Evolutionary conservation across 495 filamentous ascomycete genomes (phyloP), one percentile per base, ranked within the genome.

Genomic region (Aspergillus bridgeri): DNA sequence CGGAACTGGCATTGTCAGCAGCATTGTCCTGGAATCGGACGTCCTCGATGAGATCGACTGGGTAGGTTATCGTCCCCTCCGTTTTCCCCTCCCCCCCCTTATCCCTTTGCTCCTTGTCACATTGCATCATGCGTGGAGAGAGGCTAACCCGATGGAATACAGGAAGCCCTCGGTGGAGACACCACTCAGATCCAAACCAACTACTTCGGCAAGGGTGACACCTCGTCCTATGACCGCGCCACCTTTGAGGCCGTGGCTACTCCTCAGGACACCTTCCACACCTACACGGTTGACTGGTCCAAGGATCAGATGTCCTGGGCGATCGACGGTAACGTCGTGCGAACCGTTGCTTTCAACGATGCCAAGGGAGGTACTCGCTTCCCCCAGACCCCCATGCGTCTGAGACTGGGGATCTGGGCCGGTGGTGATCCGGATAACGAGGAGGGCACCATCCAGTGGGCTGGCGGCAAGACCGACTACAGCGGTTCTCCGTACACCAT

Each of bases 31-130:
- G 49, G 84, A 93, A 66, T 96, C 92, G 4, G 92, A 96, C 72
- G 83, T 85, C 60, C 81, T 96, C n/a, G 94, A 98, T 71, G 94
- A 98, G 76, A 88, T 98, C 65, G 94, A 97, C 74, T 92, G 91
- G 84, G 85, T 91, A 71, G 85, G 88, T 51, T 19, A 20, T 24
- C 38, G 48, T 20, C 20, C 48, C 48, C 48, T 7, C 29, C 23
- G 20, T 7, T 33, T 11, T 33, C 25, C 22, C n/a, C 48, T 29
- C 20, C 51, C 44, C 52, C 53, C 29, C 21, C 27, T 23, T 43
- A 4, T 20, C 22, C 17, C 21, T n/a, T 38, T 43, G 33, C 33
- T 38, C 33, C 27, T n/a, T 25, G 38, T 19, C 6, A 11, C 13
- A 53, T 25, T 44, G 51, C 8, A 13, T 17, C n/a, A 25, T 44